Percentiles rank a stretch among this genome's conserved stretches.
Evolutionary conservation across 2,329 filamentous ascomycete species (phyloP).

Genomic region (Xylariaceae sp.): DNA sequence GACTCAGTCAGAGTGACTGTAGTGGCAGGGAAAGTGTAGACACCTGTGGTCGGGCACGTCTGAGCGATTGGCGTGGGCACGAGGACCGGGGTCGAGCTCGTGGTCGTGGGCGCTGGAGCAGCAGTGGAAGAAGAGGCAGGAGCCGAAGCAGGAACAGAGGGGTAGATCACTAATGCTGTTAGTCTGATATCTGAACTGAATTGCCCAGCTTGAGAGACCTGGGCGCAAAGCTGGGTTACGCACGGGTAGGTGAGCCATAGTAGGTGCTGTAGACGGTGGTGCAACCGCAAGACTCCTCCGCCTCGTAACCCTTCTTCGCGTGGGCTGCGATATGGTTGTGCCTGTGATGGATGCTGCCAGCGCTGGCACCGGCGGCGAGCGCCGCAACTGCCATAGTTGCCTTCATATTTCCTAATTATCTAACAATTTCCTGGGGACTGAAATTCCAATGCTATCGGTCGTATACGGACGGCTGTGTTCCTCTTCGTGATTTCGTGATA

Average conservation of each 20-base stretch:
- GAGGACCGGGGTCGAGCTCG: slow-evolving; percentile 50
- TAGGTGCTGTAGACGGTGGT: slow-evolving; percentile 76
- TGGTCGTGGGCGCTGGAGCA: slow-evolving; percentile 32
- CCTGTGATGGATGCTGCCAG: slow-evolving; percentile 63
- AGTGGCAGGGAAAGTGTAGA: slow-evolving; percentile 76
- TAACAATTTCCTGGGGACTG: slow-evolving; percentile 31
- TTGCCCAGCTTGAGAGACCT: not conserved
- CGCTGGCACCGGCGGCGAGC: slow-evolving; percentile 64
- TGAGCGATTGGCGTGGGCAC: slow-evolving; percentile 60
- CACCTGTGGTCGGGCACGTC: slow-evolving; percentile 69
- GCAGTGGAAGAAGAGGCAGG: not conserved
- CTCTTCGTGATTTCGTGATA: slow-evolving; percentile 41
- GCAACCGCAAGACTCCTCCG: slow-evolving; percentile 65
- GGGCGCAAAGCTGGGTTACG: slow-evolving; percentile 37
- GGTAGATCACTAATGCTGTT: slow-evolving; percentile 46
- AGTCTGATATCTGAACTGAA: slow-evolving; percentile 16
- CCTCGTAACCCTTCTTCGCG: slow-evolving; percentile 51
- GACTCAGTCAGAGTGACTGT: slow-evolving; percentile 71
- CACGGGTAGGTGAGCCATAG: slow-evolving; percentile 71
- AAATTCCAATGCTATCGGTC: slow-evolving; percentile 40
- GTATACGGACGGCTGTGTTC: slow-evolving; percentile 34
- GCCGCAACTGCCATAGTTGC: slow-evolving; percentile 69
- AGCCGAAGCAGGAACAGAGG: slow-evolving; percentile 37
- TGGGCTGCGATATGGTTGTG: slow-evolving; percentile 65
- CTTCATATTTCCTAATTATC: slow-evolving; percentile 69